Evolutionary conservation across 1,284 basidiomycete species (phyloP), one percentile per base, ranked within the genome.

Genomic region (Fereydounia khargensis): DNA sequence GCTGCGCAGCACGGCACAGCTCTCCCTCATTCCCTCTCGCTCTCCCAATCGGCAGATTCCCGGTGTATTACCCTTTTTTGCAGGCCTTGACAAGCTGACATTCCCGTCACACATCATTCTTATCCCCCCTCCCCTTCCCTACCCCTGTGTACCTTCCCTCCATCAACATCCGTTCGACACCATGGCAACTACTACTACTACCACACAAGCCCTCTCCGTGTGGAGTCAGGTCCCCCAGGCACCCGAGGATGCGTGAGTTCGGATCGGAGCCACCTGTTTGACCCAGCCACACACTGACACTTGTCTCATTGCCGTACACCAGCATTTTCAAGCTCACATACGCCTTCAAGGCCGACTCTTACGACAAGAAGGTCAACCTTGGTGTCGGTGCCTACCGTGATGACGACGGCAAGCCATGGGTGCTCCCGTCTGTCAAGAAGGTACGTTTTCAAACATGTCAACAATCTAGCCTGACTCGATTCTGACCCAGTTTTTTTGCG

Each of bases 321-420:
- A 70, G 68, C 42, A 95, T 95, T 77, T 94, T 95, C 82, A 86
- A 91, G 79, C 82, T 96, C 54, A 90, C 89, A 0, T 85, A 86
- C 2, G 84, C 87, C 0, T 94, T 85, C 82, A 89, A 94, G 74
- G 84, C 85, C 24, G 91, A 97, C 76, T 76, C 82, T 1, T 84
- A 82, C 76, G 80, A 84, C 7, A 80, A 86, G 60, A 97, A 97
- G 80, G 82, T 96, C 74, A 96, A 97, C 78, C 82, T 98, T 16
- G 89, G 91, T 35, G 76, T 77, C 8, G 78, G 78, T 22, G 77
- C 78, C 3, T 79, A 79, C 71, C 63, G 75, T 31, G 77, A 78
- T 53, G 69, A 78, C 53, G 63, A 72, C 33, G 78, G 78, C 38
- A 76, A 76, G 59, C 77, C 78, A 10, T 79, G 77, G 71, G 77